Base-by-base conservation (phyloP, 2,329 filamentous ascomycete species). In the Epichloe sylvatica region DNA sequence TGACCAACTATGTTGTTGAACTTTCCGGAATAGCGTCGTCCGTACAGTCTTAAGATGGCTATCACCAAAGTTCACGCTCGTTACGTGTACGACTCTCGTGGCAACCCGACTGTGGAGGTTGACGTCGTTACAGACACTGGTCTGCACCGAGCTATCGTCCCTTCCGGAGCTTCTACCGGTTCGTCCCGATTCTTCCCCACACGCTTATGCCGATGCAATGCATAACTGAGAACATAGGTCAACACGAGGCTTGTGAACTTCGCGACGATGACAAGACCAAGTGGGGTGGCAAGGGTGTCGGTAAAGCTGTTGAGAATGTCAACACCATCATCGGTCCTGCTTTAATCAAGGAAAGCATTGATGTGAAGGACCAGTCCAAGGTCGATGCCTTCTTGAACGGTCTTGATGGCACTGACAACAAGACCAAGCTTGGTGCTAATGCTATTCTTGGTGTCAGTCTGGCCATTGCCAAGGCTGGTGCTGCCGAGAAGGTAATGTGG, bases 41-140 rank as follows among this genome's bases (percentile, higher is more conserved):
- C 25, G 25, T 17, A 30, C n/a, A 40, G 48, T 45, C 49, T 51
- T 62, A 90, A 67, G 60, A 98, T 98, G 92, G 76, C 86, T 65
- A 87, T 92, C 72, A 81, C 82, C 71, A 91, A 90, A 78, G 80
- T 92, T 68, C 85, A 90, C 80, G 86, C 86, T 67, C 86, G 92
- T 68, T 90, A 84, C 66, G 89, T 98, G 77, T 98, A 91, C 81
- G 92, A 98, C 81, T 97, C 92, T 70, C 91, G 92, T 68, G 81
- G 81, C 69, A 98, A 98, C 83, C 92, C 92, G 65, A 98, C 92
- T 68, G 91, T 96, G 66, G 91, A 97, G 80, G 91, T 97, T 64
- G 91, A 96, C 70, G 81, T 96, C 62, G 85, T 94, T 74, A 96
- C 90, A 62, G 88, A 94, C 76, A 94, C 86, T 63, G 91, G 91